phyloP scores from a whole-genome alignment of 257 asterid genomes.

The Fraxinus americana region DNA sequence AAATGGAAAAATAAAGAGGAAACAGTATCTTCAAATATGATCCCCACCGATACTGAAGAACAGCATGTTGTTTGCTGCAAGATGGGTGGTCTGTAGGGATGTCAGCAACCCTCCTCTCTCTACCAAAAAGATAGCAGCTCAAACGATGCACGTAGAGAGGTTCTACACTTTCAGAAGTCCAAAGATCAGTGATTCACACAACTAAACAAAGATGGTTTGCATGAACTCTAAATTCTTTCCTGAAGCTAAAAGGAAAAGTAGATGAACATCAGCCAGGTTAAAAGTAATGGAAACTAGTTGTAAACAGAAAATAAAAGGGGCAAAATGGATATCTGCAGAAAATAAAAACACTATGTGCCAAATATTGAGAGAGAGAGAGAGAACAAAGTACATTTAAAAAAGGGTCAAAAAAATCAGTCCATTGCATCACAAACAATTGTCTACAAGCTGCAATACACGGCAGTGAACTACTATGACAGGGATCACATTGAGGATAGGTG shows the following conservation, averaged over 20 bases:
- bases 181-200: conserved; percentile 15
- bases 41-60: conserved; percentile 90
- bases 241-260: conserved; percentile 8
- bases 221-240: conserved; percentile 1
- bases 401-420: background rate
- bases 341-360: background rate
- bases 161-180: conserved; percentile 50
- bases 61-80: conserved; percentile 99
- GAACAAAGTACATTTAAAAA: background rate
- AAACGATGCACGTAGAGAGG: conserved; percentile 95
- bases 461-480: background rate
- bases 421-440: background rate
- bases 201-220: conserved; percentile 3
- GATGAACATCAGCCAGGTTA: background rate
- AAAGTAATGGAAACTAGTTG: background rate
- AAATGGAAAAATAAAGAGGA: conserved; percentile 6
- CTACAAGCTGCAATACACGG: background rate
- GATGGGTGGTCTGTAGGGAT: conserved; percentile 98
- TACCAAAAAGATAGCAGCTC: conserved; percentile 94
- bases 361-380: background rate
- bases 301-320: background rate
- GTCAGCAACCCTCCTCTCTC: conserved; percentile 97
- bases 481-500: background rate
- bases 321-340: background rate
- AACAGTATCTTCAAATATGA: conserved; percentile 15